phyloP scores from a whole-genome alignment of 768 basidiomycete species.

The Tricholoma sp. region DNA sequence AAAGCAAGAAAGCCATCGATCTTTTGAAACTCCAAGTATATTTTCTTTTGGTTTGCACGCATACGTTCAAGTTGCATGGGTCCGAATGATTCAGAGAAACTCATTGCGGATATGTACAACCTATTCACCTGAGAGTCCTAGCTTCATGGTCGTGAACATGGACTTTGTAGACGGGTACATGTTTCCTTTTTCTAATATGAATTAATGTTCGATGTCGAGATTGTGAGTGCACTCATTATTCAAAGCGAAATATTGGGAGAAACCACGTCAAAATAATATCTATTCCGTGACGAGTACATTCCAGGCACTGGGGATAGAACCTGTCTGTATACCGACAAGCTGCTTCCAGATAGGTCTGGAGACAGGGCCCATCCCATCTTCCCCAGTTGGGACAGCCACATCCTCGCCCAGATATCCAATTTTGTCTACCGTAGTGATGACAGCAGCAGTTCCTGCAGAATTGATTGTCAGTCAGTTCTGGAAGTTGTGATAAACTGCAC shows the following conservation, averaged over 20 bases:
- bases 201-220: background rate
- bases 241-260: too few relatives aligned
- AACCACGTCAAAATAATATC: background rate
- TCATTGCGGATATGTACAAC: too few relatives aligned
- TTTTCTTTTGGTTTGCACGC: too few relatives aligned
- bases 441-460: slow-evolving; percentile 69
- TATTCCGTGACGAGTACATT: slow-evolving; percentile 45
- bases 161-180: too few relatives aligned
- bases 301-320: slow-evolving; percentile 75
- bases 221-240: background rate
- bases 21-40: too few relatives aligned
- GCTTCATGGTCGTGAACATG: too few relatives aligned
- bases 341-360: slow-evolving; percentile 66
- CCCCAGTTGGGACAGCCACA: slow-evolving; percentile 56
- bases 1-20: background rate
- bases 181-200: too few relatives aligned
- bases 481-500: background rate
- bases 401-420: slow-evolving; percentile 72
- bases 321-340: slow-evolving; percentile 79
- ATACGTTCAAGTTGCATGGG: too few relatives aligned
- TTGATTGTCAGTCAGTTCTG: background rate
- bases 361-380: slow-evolving; percentile 77
- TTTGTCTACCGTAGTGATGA: slow-evolving; percentile 65
- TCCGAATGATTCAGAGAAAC: too few relatives aligned
- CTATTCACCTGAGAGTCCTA: too few relatives aligned